These are phyloP conservation scores for Lactarius hengduanensis DNA, from an alignment of 768 basidiomycete genomes.

Conservation along the genomic window DNA sequence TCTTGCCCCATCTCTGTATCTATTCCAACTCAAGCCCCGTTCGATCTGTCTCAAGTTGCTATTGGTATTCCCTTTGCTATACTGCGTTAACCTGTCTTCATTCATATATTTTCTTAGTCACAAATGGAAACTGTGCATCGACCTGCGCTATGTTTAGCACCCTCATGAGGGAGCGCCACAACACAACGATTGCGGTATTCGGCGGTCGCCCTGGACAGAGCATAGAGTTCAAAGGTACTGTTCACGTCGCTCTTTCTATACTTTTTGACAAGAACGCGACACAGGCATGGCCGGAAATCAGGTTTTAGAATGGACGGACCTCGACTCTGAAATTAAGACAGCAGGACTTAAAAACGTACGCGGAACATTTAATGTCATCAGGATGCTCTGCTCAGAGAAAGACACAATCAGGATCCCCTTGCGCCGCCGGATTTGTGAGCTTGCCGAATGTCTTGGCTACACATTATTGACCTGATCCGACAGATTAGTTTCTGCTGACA, in stretches of 20 bases:
- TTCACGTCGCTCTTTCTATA: neutral
- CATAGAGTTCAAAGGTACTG: slow-evolving; percentile 47
- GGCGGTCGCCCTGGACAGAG: slow-evolving; percentile 50
- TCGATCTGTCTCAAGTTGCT: slow-evolving; percentile 25
- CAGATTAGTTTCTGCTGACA: slow-evolving; percentile 21
- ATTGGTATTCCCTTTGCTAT: slow-evolving; percentile 19
- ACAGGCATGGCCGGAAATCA: slow-evolving; percentile 38
- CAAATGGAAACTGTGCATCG: slow-evolving; percentile 44
- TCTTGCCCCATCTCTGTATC: slow-evolving; percentile 33
- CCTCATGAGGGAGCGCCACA: slow-evolving; percentile 51
- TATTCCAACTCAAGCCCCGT: slow-evolving; percentile 20
- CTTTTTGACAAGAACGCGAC: neutral
- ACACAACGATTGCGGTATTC: slow-evolving; percentile 50
- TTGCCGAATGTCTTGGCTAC: neutral
- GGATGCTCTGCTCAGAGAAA: neutral
- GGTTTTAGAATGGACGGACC: slow-evolving; percentile 36
- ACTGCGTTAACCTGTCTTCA: neutral
- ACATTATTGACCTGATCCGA: slow-evolving; percentile 9
- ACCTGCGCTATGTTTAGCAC: slow-evolving; percentile 60
- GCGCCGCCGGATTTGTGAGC: slow-evolving; percentile 42
- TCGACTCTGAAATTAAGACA: slow-evolving; percentile 36
- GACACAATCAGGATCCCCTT: slow-evolving; percentile 34
- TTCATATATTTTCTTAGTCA: slow-evolving; percentile 12
- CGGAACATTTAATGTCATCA: neutral
- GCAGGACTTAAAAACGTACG: slow-evolving; percentile 37